Base-by-base conservation (phyloP, 1,139 yeast genomes). In the Pichia sp. region DNA sequence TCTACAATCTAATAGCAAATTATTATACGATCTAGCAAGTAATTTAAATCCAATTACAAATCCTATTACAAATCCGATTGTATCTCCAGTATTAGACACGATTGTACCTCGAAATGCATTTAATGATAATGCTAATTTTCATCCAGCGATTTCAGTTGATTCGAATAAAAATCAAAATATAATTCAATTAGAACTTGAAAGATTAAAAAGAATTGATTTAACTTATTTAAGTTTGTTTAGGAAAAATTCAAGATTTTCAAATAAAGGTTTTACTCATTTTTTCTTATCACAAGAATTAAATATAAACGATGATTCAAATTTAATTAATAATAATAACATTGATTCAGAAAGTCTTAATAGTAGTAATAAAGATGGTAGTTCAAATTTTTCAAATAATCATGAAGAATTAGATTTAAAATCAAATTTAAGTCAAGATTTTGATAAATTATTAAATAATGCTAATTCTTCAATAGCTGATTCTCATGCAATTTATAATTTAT, bases 251-350 rank as follows among this genome's bases (percentile, higher is more conserved):
- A 58, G 57, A 34, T 44, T 55, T n/a, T 43, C 58, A 2, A 50
- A 49, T 32, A 57, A 51, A 43, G 61, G 58, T 1, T 63, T 60
- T 42, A 48, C 52, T 11, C 61, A 83, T 51, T 63, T 88, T 44
- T 87, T 89, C 57, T 67, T 88, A 40, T 95, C 96, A 0, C 97
- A 89, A 64, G 95, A 88, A 64, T 68, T 89, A 52, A 70, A 41
- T 18, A 30, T 43, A 8, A 37, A 32, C 6, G 41, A 34, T 28
- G 3, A 9, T 3, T 32, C 11, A 18, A 10, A 10, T 7, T 9
- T 5, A 18, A 25, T 1, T 30, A 28, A 34, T 7, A 27, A 27
- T 18, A 25, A 33, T n/a, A 33, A 27, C 35, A 41, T 30, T 18
- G 30, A 31, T 31, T 29, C 25, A 10, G 29, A 36, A 10, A 36